Percentiles rank a stretch among this genome's conserved stretches.
Evolutionary conservation across 805 yeast species (phyloP).

Genomic region (Groenewaldozyma salmanticensis): DNA sequence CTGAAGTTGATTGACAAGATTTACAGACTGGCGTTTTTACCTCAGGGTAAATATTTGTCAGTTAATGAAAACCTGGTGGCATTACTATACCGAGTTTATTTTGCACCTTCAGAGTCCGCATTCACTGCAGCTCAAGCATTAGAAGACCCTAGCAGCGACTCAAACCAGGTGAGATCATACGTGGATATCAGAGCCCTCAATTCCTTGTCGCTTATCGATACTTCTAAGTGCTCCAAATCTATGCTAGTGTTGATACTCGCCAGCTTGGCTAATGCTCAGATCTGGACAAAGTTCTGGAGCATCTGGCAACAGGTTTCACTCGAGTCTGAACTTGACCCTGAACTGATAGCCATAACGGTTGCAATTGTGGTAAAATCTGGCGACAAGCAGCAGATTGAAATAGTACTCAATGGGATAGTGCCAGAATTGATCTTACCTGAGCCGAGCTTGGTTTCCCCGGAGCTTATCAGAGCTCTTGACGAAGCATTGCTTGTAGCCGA

Average conservation of each 20-base stretch:
- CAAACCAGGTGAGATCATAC: constrained; percentile 8
- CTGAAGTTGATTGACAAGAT: constrained; percentile 14
- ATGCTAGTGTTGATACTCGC: constrained; percentile 20
- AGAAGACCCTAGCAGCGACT: constrained; percentile 10
- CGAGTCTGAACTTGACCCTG: constrained; percentile 13
- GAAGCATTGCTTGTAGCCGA: not conserved
- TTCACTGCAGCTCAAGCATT: constrained; percentile 17
- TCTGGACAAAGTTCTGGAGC: constrained; percentile 25
- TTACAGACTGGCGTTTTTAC: constrained; percentile 17
- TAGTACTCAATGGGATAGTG: constrained; percentile 17
- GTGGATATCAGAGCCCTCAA: constrained; percentile 1
- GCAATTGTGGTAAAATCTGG: constrained; percentile 25
- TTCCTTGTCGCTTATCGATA: constrained; percentile 14
- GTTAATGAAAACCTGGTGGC: constrained; percentile 16
- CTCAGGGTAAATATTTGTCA: constrained; percentile 17
- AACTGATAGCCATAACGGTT: constrained; percentile 16
- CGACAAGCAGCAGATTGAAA: constrained; percentile 16
- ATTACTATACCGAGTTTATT: constrained; percentile 21
- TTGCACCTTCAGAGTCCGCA: constrained; percentile 12
- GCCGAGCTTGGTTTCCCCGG: constrained; percentile 2
- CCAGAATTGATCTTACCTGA: constrained; percentile 12
- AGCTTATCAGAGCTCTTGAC: constrained; percentile 1
- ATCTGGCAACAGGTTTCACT: constrained; percentile 16
- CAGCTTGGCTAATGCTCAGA: constrained; percentile 20
- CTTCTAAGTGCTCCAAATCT: constrained; percentile 8